Percentiles rank a stretch among this genome's conserved stretches.
These are phyloP conservation scores for Aspergillus melleus DNA, from an alignment of 2,329 filamentous ascomycete genomes.

Conservation along the genomic window DNA sequence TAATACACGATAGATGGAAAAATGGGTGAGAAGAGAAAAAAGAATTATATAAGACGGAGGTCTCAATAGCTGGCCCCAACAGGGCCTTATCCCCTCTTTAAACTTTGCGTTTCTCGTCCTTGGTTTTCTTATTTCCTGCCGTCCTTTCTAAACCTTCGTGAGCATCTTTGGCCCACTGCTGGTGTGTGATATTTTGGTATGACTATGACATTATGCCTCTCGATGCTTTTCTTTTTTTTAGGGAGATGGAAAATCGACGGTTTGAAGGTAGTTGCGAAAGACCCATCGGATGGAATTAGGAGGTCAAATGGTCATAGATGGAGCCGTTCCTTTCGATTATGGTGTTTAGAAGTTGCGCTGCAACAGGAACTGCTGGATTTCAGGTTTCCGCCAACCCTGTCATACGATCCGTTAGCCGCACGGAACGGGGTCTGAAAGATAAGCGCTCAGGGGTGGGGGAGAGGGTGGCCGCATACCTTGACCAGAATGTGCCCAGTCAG, in stretches of 20 bases:
- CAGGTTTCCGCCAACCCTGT: constrained; percentile 52
- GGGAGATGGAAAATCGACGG: constrained; percentile 1
- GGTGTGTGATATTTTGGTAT: neutral
- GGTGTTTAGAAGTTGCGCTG: constrained; percentile 43
- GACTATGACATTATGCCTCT: neutral
- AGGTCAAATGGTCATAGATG: neutral
- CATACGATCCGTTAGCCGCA: constrained; percentile 14
- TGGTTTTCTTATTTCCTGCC: neutral
- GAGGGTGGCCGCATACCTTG: constrained; percentile 55
- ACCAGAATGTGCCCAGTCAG: constrained; percentile 73
- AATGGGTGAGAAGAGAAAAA: constrained; percentile 9
- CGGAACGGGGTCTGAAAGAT: neutral
- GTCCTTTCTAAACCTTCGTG: neutral
- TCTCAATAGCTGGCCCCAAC: constrained; percentile 3
- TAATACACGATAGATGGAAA: constrained; percentile 16
- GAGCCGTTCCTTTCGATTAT: neutral
- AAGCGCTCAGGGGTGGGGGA: neutral
- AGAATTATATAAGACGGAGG: constrained; percentile 10
- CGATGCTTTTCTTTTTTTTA: neutral
- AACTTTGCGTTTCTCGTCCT: constrained; percentile 1
- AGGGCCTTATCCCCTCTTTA: neutral
- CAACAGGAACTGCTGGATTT: constrained; percentile 50
- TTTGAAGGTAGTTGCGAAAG: neutral
- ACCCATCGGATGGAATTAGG: neutral
- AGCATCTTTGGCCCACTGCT: neutral